These are phyloP conservation scores for Zymoseptoria ardabiliae DNA, from an alignment of 2,329 filamentous ascomycete genomes.

Conservation along the genomic window DNA sequence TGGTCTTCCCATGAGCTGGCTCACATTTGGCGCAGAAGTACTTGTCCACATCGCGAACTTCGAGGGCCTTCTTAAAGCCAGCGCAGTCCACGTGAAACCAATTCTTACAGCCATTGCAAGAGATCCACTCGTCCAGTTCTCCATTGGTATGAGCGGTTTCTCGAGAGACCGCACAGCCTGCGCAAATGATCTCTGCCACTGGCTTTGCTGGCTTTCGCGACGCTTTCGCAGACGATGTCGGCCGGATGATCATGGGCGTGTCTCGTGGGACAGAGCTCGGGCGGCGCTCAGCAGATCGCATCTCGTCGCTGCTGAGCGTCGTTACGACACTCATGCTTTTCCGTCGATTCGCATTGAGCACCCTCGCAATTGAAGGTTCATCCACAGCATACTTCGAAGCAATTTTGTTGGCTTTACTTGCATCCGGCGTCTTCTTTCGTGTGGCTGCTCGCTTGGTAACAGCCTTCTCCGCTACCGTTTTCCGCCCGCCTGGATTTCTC, in stretches of 20 bases:
- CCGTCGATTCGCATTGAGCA: constrained; percentile 13
- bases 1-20: constrained; percentile 54
- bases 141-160: constrained; percentile 39
- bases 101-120: constrained; percentile 59
- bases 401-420: constrained; percentile 28
- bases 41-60: constrained; percentile 60
- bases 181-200: constrained; percentile 44
- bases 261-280: constrained; percentile 24
- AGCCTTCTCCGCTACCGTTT: constrained; percentile 31
- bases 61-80: constrained; percentile 56
- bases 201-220: constrained; percentile 16
- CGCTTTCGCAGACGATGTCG: constrained; percentile 22
- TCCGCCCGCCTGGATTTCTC: constrained; percentile 32
- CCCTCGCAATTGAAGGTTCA: constrained; percentile 6
- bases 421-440: constrained; percentile 29
- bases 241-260: constrained; percentile 21
- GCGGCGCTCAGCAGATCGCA: constrained; percentile 1
- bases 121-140: constrained; percentile 57
- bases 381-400: constrained; percentile 1
- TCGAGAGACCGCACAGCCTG: constrained; percentile 50
- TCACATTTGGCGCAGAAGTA: constrained; percentile 57
- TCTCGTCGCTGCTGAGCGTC: not conserved
- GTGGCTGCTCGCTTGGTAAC: constrained; percentile 21
- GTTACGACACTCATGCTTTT: constrained; percentile 21
- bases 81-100: constrained; percentile 64